phyloP scores from a whole-genome alignment of 768 basidiomycete genomes.

The Amanita inopinata region DNA sequence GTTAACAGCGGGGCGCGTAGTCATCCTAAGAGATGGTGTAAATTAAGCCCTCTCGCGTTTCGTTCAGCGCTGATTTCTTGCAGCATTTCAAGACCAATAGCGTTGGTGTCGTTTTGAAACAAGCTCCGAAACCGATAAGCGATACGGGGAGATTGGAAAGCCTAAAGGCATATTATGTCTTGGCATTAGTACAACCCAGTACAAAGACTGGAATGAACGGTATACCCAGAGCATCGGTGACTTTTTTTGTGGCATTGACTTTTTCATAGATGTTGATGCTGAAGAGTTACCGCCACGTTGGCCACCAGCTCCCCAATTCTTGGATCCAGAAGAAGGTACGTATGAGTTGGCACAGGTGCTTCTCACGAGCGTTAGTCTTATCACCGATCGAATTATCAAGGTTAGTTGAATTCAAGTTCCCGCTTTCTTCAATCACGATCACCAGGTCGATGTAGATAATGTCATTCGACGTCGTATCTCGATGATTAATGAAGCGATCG shows the following conservation, averaged over 20 bases:
- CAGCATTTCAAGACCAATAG: conserved; percentile 73
- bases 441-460: conserved; percentile 58
- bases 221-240: conserved; percentile 21
- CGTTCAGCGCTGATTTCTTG: background rate
- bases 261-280: conserved; percentile 42
- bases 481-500: conserved; percentile 46
- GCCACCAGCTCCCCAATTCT: conserved; percentile 48
- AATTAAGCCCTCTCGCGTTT: conserved; percentile 15
- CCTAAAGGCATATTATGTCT: conserved; percentile 50
- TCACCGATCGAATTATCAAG: conserved; percentile 67
- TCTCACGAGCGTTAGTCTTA: conserved; percentile 63
- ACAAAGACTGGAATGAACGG: conserved; percentile 50
- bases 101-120: conserved; percentile 62
- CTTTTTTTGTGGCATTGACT: background rate
- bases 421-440: conserved; percentile 3
- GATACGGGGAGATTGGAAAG: conserved; percentile 37
- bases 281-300: conserved; percentile 63
- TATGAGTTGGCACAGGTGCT: conserved; percentile 65
- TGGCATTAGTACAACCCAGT: conserved; percentile 59
- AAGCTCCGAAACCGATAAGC: conserved; percentile 37
- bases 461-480: conserved; percentile 64
- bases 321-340: conserved; percentile 39
- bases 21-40: conserved; percentile 78
- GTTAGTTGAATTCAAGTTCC: conserved; percentile 23
- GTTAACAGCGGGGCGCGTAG: conserved; percentile 65